Base-by-base conservation (phyloP, 129 eudicot species). In the Kitagawia praeruptora region DNA sequence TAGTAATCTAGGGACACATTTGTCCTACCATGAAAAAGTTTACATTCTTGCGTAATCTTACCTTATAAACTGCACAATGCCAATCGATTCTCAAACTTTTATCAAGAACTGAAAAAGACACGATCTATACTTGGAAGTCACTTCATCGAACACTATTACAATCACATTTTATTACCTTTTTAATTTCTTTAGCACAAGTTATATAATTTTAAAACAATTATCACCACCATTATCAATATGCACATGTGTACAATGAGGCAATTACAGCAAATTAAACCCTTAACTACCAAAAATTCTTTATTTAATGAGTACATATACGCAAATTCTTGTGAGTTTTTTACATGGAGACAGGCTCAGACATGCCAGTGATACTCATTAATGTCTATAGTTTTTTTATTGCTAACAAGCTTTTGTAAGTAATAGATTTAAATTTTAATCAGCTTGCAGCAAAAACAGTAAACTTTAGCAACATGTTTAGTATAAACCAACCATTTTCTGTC, bases 311-410 rank as follows among this genome's bases (percentile, higher is more conserved):
- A 8, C 10, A 8, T 44, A 31, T 44, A 16, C 4, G 13, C 18
- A 18, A 19, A 7, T 34, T 72, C 23, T 51, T 51, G n/a, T 28
- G 45, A 72, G 76, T 72, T 72, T 72, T 41, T 42, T 31, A 18
- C 8, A 72, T 72, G 31, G 53, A 51, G 12, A 72, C 51, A 40
- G 76, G 18, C 76, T 72, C 76, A 42, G 76, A 72, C 4, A 28
- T 19, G 53, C 76, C 76, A 28, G 76, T 72, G 49, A 72, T 72
- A 10, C 53, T 42, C 76, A 72, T 72, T 34, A 72, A 72, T 4
- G 76, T 72, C 31, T 72, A 37, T 44, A 72, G 34, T 31, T 31
- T 31, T 31, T 31, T 31, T 31, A 31, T 15, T 18, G 61, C 61
- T 53, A 53, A 53, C n/a, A 53, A 19, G 16, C 61, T 53, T 53